Base-by-base conservation (phyloP, 768 basidiomycete species). In the Trametes sanguinea region DNA sequence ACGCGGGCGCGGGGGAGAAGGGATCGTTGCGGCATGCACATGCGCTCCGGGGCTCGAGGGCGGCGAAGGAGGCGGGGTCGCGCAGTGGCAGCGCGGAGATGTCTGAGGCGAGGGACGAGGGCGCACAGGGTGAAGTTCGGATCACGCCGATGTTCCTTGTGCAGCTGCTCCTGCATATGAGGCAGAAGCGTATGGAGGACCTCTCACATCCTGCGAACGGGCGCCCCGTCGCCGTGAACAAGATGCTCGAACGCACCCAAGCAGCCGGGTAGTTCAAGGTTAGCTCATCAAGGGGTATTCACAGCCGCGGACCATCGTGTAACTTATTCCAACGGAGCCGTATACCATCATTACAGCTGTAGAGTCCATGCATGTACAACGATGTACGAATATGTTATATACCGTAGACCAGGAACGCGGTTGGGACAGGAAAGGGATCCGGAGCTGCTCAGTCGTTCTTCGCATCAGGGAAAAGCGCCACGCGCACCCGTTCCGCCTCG, bases 191-290 rank as follows among this genome's bases (percentile, higher is more conserved):
- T 69, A 61, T 88, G 70, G 77, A 79, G 51, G 88, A 90, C 71
- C 63, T 86, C 63, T 75, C 83, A 0, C 81, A 82, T 66, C 76
- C 80, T 6, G 69, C 80, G 42, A 77, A 72, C 53, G 83, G 81
- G 14, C 73, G 84, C 40, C 80, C 83, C 0, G 74, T 82, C 29
- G 83, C 80, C 1, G 80, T 90, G 6, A 90, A 92, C 73, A 89
- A 88, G 75, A 80, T 88, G 76, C 70, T 92, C 67, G 90, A 90
- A 72, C 79, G 89, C 71, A 80, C 87, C 4, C 88, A 89, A 68
- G 85, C 85, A 1, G 71, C 69, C 5, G 69, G 69, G 6, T 63
- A 46, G 58, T 10, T n/a, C 9, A 6, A 14, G 27, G 11, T 33
- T 2, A 50, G 42, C 9, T 6, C n/a, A 61, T 11, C 6, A 37